These are phyloP conservation scores for Microglena sp. DNA, from an alignment of 139 green algal species.

Conservation along the genomic window DNA sequence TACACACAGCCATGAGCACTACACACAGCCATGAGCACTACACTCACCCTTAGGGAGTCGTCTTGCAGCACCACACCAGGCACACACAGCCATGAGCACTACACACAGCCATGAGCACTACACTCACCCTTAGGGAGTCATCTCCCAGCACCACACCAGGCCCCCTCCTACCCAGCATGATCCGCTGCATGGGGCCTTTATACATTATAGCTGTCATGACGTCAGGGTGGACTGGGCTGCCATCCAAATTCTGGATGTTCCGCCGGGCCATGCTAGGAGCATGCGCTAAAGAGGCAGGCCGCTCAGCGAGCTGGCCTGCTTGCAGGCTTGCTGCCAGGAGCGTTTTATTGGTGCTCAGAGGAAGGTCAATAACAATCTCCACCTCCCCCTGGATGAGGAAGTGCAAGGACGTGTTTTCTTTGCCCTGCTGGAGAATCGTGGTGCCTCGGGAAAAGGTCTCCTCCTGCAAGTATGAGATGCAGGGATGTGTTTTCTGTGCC, in stretches of 20 bases:
- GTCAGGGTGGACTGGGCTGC: background rate
- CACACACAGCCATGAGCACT: too few species aligned
- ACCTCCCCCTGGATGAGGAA: conserved; percentile 28
- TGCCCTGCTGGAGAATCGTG: conserved; percentile 15
- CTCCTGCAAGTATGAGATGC: too few species aligned
- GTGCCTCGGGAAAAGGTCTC: too few species aligned
- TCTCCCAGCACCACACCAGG: conserved; percentile 20
- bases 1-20: too few species aligned
- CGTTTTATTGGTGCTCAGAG: conserved; percentile 9
- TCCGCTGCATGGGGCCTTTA: conserved; percentile 10
- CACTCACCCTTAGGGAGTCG: too few species aligned
- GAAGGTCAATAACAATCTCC: conserved; percentile 27
- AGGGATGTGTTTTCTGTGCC: too few species aligned
- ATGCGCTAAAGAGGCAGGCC: too few species aligned
- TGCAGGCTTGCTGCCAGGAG: background rate
- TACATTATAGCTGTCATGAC: background rate
- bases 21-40: too few species aligned
- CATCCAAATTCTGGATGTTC: background rate
- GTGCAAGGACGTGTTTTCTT: conserved; percentile 13
- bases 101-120: background rate
- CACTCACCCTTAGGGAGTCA: conserved; percentile 16
- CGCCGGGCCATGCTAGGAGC: too few species aligned
- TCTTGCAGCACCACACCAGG: too few species aligned
- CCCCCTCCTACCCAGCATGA: conserved; percentile 18
- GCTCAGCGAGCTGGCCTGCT: too few species aligned